Evolutionary conservation across 257 asterid genomes (phyloP).

Genomic region (Jaltomata sinuosa): DNA sequence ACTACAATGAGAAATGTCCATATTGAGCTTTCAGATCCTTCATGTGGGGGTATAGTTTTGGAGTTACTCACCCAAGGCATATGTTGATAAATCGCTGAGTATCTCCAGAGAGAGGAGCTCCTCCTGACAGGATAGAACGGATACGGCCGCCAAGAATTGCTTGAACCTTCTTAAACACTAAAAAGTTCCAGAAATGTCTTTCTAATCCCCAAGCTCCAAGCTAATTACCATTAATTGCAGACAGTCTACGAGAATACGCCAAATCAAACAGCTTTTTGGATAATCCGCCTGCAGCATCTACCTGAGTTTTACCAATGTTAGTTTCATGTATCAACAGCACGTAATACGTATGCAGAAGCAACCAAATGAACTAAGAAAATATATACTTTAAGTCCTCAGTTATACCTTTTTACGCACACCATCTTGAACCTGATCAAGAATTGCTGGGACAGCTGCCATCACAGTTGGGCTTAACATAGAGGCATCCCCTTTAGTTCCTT

Average conservation of each 20-base stretch:
- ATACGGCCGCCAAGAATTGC: constrained; percentile 94
- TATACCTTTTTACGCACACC: constrained; percentile 93
- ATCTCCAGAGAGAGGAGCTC: constrained; percentile 94
- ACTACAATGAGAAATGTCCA: not conserved
- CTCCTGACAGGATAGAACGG: constrained; percentile 93
- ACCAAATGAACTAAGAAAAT: not conserved
- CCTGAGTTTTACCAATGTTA: constrained; percentile 35
- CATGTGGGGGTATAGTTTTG: not conserved
- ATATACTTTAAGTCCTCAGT: not conserved
- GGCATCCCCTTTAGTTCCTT: constrained; percentile 95
- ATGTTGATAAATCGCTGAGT: constrained; percentile 96
- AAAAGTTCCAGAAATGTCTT: constrained; percentile 68
- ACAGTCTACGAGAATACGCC: constrained; percentile 76
- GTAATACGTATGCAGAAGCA: not conserved
- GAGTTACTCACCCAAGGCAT: constrained; percentile 76
- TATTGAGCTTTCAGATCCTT: not conserved
- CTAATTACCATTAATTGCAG: constrained; percentile 95
- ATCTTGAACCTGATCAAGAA: constrained; percentile 95
- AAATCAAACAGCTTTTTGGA: constrained; percentile 74
- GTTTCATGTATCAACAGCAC: not conserved
- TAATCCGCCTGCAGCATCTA: constrained; percentile 81
- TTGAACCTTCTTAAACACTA: constrained; percentile 79
- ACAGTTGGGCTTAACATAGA: constrained; percentile 68
- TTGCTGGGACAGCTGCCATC: constrained; percentile 96
- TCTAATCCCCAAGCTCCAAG: constrained; percentile 98